Conservation (phyloP, 805 yeast genomes). For the Candida quercuum region DNA sequence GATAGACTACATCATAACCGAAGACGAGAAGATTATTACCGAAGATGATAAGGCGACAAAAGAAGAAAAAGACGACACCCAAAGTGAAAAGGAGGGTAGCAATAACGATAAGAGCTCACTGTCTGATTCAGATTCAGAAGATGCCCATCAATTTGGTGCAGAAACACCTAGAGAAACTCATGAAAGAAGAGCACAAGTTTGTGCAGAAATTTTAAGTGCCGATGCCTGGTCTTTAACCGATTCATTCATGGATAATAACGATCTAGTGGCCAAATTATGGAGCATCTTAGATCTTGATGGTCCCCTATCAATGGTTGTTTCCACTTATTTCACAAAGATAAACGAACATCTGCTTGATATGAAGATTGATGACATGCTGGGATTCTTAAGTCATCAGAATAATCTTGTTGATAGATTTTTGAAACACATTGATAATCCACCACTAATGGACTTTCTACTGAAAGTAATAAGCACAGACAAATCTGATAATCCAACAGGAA, state of each 20-base stretch:
- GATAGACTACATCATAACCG: conserved; percentile 56
- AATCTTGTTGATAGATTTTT: conserved; percentile 75
- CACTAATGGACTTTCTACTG: conserved; percentile 86
- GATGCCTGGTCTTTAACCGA: conserved; percentile 95
- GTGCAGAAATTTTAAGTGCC: conserved; percentile 84
- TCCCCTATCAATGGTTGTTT: conserved; percentile 67
- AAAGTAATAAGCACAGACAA: conserved; percentile 91
- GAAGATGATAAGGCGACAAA: neutral
- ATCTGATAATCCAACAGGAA: conserved; percentile 83
- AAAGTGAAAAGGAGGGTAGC: conserved; percentile 6
- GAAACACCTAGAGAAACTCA: conserved; percentile 34
- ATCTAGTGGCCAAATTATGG: conserved; percentile 72
- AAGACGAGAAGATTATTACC: conserved; percentile 14
- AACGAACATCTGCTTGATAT: conserved; percentile 86
- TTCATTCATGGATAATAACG: conserved; percentile 72
- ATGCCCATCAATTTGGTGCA: conserved; percentile 19
- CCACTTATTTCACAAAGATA: conserved; percentile 87
- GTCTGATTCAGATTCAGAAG: conserved; percentile 26
- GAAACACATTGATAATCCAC: conserved; percentile 86
- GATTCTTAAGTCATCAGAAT: conserved; percentile 63
- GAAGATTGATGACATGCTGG: conserved; percentile 74
- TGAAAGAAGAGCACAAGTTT: conserved; percentile 52
- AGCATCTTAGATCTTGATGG: conserved; percentile 60
- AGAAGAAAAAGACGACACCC: conserved; percentile 18
- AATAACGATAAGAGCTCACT: conserved; percentile 19